Evolutionary conservation across 768 basidiomycete genomes (phyloP).

Genomic region (Inosperma sp.): DNA sequence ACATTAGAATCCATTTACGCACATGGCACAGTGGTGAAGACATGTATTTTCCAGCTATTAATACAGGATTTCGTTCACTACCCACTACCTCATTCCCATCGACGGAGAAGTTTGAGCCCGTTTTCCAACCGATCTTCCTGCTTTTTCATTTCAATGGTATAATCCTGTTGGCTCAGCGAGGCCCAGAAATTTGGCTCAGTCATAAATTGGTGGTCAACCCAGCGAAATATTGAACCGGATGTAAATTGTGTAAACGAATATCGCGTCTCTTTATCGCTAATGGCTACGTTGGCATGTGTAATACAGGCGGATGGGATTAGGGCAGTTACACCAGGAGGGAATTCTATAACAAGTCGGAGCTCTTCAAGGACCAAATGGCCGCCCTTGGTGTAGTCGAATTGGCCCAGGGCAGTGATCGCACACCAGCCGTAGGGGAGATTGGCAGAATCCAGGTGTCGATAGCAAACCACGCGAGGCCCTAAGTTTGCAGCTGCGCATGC

Average conservation of each 20-base stretch:
- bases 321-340: neutral
- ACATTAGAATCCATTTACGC: too few relatives aligned
- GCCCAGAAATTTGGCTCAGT: neutral
- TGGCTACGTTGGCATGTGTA: slow-evolving; percentile 16
- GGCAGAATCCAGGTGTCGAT: slow-evolving; percentile 18
- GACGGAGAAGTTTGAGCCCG: too few relatives aligned
- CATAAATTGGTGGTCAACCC: slow-evolving; percentile 17
- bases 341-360: slow-evolving; percentile 15
- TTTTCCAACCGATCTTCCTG: too few relatives aligned
- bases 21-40: too few relatives aligned
- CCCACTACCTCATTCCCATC: too few relatives aligned
- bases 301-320: slow-evolving; percentile 17
- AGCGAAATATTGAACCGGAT: slow-evolving; percentile 22
- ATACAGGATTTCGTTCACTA: too few relatives aligned
- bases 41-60: too few relatives aligned
- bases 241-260: slow-evolving; percentile 24
- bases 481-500: slow-evolving; percentile 27
- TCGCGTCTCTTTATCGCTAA: slow-evolving; percentile 12
- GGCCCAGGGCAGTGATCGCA: slow-evolving; percentile 23
- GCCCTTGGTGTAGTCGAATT: slow-evolving; percentile 16
- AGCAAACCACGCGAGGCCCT: slow-evolving; percentile 8
- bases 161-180: too few relatives aligned
- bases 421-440: slow-evolving; percentile 23
- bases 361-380: slow-evolving; percentile 26
- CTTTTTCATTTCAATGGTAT: too few relatives aligned